Percentiles rank a stretch among this genome's conserved stretches.
phyloP scores from a whole-genome alignment of 176 grass and related monocot genomes.

The Raddia guianensis region DNA sequence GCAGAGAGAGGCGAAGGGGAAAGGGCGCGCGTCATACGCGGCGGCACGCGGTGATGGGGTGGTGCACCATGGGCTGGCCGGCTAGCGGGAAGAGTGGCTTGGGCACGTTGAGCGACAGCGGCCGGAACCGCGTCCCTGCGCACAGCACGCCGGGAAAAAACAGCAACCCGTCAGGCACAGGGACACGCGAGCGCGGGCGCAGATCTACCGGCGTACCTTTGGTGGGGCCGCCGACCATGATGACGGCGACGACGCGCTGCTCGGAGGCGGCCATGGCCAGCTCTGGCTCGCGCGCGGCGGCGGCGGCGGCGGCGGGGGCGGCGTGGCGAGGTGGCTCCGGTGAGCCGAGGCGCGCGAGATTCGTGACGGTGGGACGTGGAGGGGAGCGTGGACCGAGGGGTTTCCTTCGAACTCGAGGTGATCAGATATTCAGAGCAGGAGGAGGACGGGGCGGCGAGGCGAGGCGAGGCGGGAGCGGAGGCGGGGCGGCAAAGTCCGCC shows the following conservation, averaged over 20 bases:
- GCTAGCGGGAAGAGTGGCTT: constrained; percentile 98
- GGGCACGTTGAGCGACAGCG: constrained; percentile 91
- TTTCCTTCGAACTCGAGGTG: neutral
- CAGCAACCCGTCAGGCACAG: neutral
- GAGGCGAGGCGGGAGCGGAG: neutral
- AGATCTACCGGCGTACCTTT: constrained; percentile 83
- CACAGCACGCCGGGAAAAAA: neutral
- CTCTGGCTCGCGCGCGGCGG: constrained; percentile 13
- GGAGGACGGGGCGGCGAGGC: constrained; percentile 7
- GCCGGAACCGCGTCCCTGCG: constrained; percentile 92
- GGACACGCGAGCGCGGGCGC: neutral
- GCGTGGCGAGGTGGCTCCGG: neutral
- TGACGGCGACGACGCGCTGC: constrained; percentile 89
- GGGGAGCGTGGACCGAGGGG: constrained; percentile 30
- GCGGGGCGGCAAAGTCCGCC: neutral
- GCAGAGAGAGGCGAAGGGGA: neutral
- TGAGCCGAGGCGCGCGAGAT: constrained; percentile 31
- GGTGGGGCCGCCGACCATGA: constrained; percentile 97
- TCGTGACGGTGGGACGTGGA: constrained; percentile 29
- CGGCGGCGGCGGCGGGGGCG: constrained; percentile 12
- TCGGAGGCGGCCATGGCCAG: constrained; percentile 67
- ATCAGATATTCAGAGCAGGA: constrained; percentile 7
- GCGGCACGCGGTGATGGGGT: constrained; percentile 85
- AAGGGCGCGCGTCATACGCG: constrained; percentile 40
- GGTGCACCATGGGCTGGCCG: constrained; percentile 96